A percentile compares a stretch with the other conserved stretches of the same genome.
These are phyloP conservation scores for Collybia sordida DNA, from an alignment of 768 basidiomycete species.

Conservation along the genomic window DNA sequence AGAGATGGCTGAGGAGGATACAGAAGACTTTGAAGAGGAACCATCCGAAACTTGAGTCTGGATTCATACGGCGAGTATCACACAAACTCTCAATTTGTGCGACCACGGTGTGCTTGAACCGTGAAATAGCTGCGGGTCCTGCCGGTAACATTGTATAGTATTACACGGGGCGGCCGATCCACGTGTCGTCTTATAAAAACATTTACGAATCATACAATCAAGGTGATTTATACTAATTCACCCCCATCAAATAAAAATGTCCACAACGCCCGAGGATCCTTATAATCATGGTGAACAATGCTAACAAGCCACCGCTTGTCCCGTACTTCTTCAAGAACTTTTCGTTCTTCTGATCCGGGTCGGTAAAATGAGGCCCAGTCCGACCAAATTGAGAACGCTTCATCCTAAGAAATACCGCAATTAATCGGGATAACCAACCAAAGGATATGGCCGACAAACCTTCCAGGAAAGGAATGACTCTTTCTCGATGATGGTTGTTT, in stretches of 20 bases:
- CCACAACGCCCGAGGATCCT: conserved; percentile 78
- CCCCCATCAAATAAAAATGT: conserved; percentile 63
- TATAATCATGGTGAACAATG: conserved; percentile 93
- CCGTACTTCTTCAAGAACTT: conserved; percentile 69
- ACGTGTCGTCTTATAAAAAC: no score
- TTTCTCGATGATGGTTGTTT: conserved; percentile 94
- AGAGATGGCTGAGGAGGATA: conserved; percentile 43
- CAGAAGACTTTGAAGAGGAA: conserved; percentile 56
- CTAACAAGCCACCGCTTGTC: conserved; percentile 87
- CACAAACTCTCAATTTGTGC: not conserved
- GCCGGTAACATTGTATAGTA: no score
- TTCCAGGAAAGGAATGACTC: conserved; percentile 97
- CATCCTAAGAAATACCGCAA: conserved; percentile 58
- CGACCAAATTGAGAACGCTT: conserved; percentile 94
- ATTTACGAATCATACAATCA: no score
- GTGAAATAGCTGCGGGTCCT: no score
- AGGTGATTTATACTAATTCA: conserved; percentile 7
- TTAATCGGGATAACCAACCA: not conserved
- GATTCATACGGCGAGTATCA: not conserved
- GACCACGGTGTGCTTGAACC: not conserved
- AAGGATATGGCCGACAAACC: conserved; percentile 41
- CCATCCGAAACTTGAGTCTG: conserved; percentile 28
- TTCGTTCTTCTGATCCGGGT: conserved; percentile 68
- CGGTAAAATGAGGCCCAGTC: conserved; percentile 92
- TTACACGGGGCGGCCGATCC: no score